These are phyloP conservation scores for Saccharomycopsis sp. DNA, from an alignment of 805 yeast species.

Conservation along the genomic window DNA sequence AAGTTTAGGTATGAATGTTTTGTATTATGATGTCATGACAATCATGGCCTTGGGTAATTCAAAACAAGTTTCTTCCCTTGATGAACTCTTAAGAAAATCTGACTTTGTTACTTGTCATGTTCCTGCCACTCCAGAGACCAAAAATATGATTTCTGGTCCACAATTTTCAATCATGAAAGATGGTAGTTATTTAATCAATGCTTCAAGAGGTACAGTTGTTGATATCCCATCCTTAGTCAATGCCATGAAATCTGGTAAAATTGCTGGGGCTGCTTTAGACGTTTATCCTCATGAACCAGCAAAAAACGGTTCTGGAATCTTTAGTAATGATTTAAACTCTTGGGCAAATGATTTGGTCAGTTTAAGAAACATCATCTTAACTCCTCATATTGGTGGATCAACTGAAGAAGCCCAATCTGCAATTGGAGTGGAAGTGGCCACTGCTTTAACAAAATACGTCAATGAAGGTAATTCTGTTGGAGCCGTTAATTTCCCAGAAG, in stretches of 20 bases:
- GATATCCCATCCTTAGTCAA: constrained; percentile 89
- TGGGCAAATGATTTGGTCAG: constrained; percentile 79
- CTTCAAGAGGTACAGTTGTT: constrained; percentile 95
- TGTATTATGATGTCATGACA: constrained; percentile 84
- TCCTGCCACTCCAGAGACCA: constrained; percentile 89
- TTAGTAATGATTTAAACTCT: constrained; percentile 59
- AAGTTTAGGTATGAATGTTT: constrained; percentile 93
- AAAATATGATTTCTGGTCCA: constrained; percentile 77
- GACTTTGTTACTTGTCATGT: constrained; percentile 93
- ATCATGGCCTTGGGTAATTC: constrained; percentile 97
- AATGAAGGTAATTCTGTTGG: constrained; percentile 94
- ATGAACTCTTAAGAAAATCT: constrained; percentile 67
- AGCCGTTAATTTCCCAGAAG: constrained; percentile 99
- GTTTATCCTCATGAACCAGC: constrained; percentile 97
- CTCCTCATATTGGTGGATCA: constrained; percentile 98
- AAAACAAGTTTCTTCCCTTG: constrained; percentile 76
- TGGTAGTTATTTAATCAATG: constrained; percentile 89
- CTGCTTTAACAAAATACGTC: constrained; percentile 78
- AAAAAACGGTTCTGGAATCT: constrained; percentile 80
- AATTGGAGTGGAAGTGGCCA: constrained; percentile 90
- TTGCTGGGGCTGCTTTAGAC: constrained; percentile 96
- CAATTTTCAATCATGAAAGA: constrained; percentile 95
- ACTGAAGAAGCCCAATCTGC: constrained; percentile 99
- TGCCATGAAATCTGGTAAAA: constrained; percentile 86
- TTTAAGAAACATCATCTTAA: constrained; percentile 78